phyloP scores from a whole-genome alignment of 2,329 filamentous ascomycete species.

The Aspergillus aculeatus region DNA sequence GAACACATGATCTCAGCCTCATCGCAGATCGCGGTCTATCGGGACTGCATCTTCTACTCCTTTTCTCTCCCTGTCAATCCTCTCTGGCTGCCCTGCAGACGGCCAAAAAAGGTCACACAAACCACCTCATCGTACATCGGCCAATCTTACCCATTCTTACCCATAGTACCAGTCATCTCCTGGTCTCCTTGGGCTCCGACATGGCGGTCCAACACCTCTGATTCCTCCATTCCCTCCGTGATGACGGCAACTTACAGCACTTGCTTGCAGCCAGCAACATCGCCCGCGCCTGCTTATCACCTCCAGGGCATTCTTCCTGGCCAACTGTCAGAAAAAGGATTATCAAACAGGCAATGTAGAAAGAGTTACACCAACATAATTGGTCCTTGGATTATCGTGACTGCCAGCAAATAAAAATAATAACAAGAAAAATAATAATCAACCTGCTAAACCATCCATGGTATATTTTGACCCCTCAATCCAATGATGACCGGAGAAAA shows the following conservation, averaged over 20 bases:
- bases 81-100: background rate
- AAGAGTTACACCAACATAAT: background rate
- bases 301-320: background rate
- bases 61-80: slow-evolving; percentile 3
- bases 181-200: background rate
- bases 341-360: too few species aligned
- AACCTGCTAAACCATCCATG: background rate
- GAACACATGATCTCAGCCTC: slow-evolving; percentile 29
- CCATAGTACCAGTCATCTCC: background rate
- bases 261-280: background rate
- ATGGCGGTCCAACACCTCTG: background rate
- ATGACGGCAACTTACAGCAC: slow-evolving; percentile 1
- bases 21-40: slow-evolving; percentile 2
- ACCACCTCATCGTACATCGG: slow-evolving; percentile 4
- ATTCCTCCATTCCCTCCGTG: slow-evolving; percentile 4
- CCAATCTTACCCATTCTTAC: too few species aligned
- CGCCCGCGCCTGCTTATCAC: background rate
- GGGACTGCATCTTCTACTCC: background rate
- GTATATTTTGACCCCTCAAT: background rate
- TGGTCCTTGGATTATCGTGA: background rate
- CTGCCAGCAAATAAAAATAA: background rate
- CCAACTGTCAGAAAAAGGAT: too few species aligned
- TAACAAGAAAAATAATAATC: background rate
- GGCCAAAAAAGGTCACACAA: slow-evolving; percentile 1
- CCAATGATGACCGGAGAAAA: background rate